phyloP scores from a whole-genome alignment of 1,139 yeast genomes.

The Pichia sp. region DNA sequence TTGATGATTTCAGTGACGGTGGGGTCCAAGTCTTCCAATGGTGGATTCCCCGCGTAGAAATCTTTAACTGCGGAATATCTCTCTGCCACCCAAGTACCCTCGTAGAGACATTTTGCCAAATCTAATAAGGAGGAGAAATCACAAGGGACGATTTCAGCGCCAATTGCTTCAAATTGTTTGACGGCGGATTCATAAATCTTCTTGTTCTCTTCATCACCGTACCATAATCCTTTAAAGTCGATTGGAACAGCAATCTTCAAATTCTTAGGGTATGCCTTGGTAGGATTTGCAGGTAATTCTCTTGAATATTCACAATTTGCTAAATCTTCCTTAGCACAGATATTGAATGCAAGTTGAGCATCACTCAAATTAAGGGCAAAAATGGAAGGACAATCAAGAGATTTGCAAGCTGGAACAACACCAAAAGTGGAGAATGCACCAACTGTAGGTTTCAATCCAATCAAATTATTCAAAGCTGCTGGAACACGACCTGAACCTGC shows the following conservation, averaged over 20 bases:
- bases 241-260: conserved; percentile 63
- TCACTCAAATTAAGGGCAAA: conserved; percentile 73
- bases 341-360: conserved; percentile 67
- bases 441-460: conserved; percentile 88
- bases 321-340: conserved; percentile 68
- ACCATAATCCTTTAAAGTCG: conserved; percentile 55
- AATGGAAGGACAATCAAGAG: conserved; percentile 86
- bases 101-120: conserved; percentile 84
- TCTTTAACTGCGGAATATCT: conserved; percentile 78
- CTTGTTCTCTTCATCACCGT: conserved; percentile 73
- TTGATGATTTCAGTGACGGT: conserved; percentile 71
- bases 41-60: conserved; percentile 69
- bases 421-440: conserved; percentile 83
- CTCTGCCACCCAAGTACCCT: conserved; percentile 99
- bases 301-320: conserved; percentile 77
- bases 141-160: conserved; percentile 50
- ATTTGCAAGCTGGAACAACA: conserved; percentile 96
- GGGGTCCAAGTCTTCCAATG: conserved; percentile 66
- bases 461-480: conserved; percentile 85
- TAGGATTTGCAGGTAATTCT: conserved; percentile 59
- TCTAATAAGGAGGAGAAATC: conserved; percentile 72
- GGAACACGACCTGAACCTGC: conserved; percentile 99
- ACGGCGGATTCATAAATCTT: conserved; percentile 58
- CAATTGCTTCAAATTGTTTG: conserved; percentile 41
- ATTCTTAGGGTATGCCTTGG: conserved; percentile 50